phyloP scores from a whole-genome alignment of 129 eudicot genomes.

The Centrapalus pauciflorus region DNA sequence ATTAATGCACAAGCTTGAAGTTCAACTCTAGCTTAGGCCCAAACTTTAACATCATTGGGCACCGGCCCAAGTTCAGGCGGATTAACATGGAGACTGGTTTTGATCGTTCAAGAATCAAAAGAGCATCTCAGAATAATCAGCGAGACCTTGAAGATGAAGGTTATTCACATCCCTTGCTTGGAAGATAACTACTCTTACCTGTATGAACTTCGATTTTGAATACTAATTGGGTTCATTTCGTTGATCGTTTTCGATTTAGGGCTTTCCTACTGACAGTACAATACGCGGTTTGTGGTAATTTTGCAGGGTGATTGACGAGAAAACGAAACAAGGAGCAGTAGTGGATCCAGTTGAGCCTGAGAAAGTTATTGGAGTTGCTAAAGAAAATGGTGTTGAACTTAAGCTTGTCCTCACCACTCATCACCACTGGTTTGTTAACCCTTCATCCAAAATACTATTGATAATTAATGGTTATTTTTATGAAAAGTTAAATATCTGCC shows the following conservation, averaged over 20 bases:
- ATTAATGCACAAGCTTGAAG: no score
- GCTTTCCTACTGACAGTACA: not conserved
- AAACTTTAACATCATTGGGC: not conserved
- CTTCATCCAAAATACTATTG: not conserved
- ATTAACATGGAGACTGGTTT: not conserved
- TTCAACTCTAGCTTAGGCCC: not conserved
- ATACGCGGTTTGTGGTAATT: not conserved
- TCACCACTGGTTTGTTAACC: conserved; percentile 73
- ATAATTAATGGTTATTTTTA: not conserved
- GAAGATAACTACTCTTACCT: conserved; percentile 91
- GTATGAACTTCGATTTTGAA: conserved; percentile 28
- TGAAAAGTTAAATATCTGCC: not conserved
- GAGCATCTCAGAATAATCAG: not conserved
- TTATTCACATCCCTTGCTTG: conserved; percentile 81
- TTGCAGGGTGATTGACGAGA: conserved; percentile 79
- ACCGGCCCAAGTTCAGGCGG: not conserved
- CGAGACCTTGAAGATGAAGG: conserved; percentile 51
- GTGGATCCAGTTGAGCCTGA: conserved; percentile 99
- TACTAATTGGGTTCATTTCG: not conserved
- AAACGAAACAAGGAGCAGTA: conserved; percentile 80
- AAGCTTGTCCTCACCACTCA: conserved; percentile 92
- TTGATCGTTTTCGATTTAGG: not conserved
- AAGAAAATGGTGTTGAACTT: conserved; percentile 54
- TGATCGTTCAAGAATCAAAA: not conserved
- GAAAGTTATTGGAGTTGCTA: conserved; percentile 66